A percentile compares a stretch with the other conserved stretches of the same genome.
Evolutionary conservation across 1,284 basidiomycete species (phyloP).

Genomic region (Paramarasmius palmivorus): DNA sequence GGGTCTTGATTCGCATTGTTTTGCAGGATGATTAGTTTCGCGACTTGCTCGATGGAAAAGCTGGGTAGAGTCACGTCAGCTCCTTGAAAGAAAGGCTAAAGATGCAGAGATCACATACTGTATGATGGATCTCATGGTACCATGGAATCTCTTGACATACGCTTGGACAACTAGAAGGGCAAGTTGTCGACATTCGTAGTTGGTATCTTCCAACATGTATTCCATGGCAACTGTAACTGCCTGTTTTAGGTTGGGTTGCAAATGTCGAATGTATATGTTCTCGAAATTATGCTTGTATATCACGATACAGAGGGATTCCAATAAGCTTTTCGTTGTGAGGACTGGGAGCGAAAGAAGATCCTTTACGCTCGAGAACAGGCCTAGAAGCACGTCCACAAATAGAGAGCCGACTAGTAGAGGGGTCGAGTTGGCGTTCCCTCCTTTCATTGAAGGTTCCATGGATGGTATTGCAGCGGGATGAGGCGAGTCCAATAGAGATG

Average conservation of each 20-base stretch:
- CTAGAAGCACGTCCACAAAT: conserved; percentile 60
- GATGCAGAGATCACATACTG: conserved; percentile 39
- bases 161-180: conserved; percentile 58
- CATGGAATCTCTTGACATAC: conserved; percentile 60
- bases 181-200: conserved; percentile 66
- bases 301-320: conserved; percentile 63
- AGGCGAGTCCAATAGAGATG: conserved; percentile 58
- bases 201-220: conserved; percentile 50
- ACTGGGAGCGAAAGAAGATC: conserved; percentile 48
- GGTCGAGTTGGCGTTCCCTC: conserved; percentile 43
- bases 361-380: conserved; percentile 44
- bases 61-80: conserved; percentile 23
- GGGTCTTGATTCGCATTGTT: conserved; percentile 55
- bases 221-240: conserved; percentile 54
- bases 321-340: conserved; percentile 52
- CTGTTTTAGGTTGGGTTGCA: conserved; percentile 50
- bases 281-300: conserved; percentile 73
- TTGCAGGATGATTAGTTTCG: conserved; percentile 47
- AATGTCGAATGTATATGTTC: conserved; percentile 47
- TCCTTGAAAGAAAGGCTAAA: not conserved
- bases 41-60: conserved; percentile 49
- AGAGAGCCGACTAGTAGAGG: conserved; percentile 57
- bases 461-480: conserved; percentile 46
- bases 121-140: conserved; percentile 51
- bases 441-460: conserved; percentile 48